A percentile compares a stretch with the other conserved stretches of the same genome.
These are phyloP conservation scores for Ustilago crameri DNA, from an alignment of 1,284 basidiomycete species.

Conservation along the genomic window DNA sequence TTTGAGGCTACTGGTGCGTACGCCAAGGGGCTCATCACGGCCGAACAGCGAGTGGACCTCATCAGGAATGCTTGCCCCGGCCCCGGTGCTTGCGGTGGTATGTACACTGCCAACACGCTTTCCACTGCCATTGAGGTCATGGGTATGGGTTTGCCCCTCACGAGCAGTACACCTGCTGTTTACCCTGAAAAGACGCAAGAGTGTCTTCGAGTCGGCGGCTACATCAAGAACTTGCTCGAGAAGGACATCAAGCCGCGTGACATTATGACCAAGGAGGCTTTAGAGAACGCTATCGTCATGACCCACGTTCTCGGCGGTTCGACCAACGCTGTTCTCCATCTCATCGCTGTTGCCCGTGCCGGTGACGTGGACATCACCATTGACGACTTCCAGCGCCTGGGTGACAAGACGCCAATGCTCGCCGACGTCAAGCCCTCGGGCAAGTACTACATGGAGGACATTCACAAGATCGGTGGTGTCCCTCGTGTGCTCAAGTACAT, in stretches of 20 bases:
- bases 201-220: constrained; percentile 83
- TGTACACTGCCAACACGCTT: constrained; percentile 98
- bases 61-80: constrained; percentile 93
- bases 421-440: constrained; percentile 83
- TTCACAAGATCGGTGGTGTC: constrained; percentile 74
- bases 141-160: constrained; percentile 88
- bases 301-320: constrained; percentile 76
- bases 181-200: constrained; percentile 86
- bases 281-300: constrained; percentile 92
- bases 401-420: constrained; percentile 85
- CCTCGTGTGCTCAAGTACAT: constrained; percentile 76
- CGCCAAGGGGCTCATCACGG: constrained; percentile 83
- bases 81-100: constrained; percentile 91
- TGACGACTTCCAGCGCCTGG: constrained; percentile 77
- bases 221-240: constrained; percentile 83
- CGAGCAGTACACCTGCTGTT: constrained; percentile 82
- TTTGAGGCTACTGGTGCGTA: constrained; percentile 85
- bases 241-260: constrained; percentile 89
- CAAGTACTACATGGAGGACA: constrained; percentile 80
- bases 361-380: constrained; percentile 83
- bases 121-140: constrained; percentile 89
- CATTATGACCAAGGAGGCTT: constrained; percentile 94
- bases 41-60: constrained; percentile 82
- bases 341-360: constrained; percentile 89
- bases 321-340: constrained; percentile 90